Percentiles rank a stretch among this genome's conserved stretches.
phyloP scores from a whole-genome alignment of 2,329 filamentous ascomycete genomes.

The Aspergillus piperis region DNA sequence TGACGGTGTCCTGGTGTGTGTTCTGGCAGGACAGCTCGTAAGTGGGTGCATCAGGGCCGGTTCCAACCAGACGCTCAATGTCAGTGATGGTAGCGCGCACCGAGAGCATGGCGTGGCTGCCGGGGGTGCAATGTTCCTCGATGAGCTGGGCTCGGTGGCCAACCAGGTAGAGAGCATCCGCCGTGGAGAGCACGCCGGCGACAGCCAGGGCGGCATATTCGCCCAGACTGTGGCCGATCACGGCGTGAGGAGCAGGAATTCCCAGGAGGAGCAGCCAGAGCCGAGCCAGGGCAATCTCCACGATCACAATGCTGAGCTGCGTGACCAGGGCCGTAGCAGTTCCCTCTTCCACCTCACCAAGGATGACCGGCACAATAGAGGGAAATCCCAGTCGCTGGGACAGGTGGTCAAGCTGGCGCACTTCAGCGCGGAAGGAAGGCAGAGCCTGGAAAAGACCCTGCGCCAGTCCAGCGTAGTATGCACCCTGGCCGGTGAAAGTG shows the following conservation, averaged over 20 bases:
- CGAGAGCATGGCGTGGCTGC: constrained; percentile 69
- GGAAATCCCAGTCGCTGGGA: constrained; percentile 19
- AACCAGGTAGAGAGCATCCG: constrained; percentile 62
- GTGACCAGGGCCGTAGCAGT: too few relatives aligned
- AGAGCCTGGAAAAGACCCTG: constrained; percentile 31
- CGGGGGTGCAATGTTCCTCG: constrained; percentile 63
- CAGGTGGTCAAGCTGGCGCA: constrained; percentile 28
- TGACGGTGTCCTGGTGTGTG: too few relatives aligned
- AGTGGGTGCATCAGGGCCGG: too few relatives aligned
- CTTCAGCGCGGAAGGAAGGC: constrained; percentile 23
- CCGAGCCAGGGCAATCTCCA: constrained; percentile 44
- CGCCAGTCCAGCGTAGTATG: constrained; percentile 6
- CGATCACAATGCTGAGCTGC: background rate
- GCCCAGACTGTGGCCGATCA: constrained; percentile 52
- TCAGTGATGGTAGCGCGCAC: constrained; percentile 34
- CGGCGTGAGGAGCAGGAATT: constrained; percentile 47
- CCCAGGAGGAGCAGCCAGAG: constrained; percentile 32
- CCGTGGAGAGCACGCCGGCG: constrained; percentile 36
- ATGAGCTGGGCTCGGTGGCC: constrained; percentile 69
- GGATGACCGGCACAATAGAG: too few relatives aligned
- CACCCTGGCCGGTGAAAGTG: constrained; percentile 17
- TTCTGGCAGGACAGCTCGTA: too few relatives aligned
- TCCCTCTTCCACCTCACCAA: too few relatives aligned
- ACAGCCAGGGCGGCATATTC: constrained; percentile 40
- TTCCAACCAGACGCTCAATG: too few relatives aligned